Evolutionary conservation across 208 protist species (phyloP).

Genomic region (Wallacemonas sp.): DNA sequence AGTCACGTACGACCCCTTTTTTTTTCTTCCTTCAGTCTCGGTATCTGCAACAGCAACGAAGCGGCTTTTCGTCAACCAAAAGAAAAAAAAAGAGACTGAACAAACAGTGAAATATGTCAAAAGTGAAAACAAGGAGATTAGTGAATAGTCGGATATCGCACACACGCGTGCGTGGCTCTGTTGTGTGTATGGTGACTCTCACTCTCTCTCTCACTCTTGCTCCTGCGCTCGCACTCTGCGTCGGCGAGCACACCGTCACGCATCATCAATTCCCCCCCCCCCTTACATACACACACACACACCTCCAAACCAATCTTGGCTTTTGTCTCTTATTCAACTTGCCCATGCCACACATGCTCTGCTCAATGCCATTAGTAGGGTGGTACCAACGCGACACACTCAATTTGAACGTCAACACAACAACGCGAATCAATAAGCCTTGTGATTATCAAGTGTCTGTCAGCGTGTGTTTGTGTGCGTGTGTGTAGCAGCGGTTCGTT

Average conservation of each 20-base stretch:
- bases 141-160: no score
- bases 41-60: neutral
- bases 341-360: no score
- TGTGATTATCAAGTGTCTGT: no score
- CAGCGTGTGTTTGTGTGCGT: neutral
- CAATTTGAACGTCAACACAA: no score
- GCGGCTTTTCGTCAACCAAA: neutral
- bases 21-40: neutral
- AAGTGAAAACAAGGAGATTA: neutral
- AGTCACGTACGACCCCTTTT: conserved; percentile 37
- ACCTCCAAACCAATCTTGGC: neutral
- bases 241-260: no score
- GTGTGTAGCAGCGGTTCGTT: neutral
- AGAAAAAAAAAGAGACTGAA: neutral
- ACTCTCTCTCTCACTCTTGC: neutral
- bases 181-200: neutral
- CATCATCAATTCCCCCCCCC: conserved; percentile 5
- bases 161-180: no score
- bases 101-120: neutral
- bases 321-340: no score
- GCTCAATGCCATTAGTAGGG: no score
- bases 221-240: no score
- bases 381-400: no score
- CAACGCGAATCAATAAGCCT: no score
- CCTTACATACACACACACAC: neutral